Evolutionary conservation across 257 asterid genomes (phyloP).

Genomic region (Nicotiana tomentosiformis): DNA sequence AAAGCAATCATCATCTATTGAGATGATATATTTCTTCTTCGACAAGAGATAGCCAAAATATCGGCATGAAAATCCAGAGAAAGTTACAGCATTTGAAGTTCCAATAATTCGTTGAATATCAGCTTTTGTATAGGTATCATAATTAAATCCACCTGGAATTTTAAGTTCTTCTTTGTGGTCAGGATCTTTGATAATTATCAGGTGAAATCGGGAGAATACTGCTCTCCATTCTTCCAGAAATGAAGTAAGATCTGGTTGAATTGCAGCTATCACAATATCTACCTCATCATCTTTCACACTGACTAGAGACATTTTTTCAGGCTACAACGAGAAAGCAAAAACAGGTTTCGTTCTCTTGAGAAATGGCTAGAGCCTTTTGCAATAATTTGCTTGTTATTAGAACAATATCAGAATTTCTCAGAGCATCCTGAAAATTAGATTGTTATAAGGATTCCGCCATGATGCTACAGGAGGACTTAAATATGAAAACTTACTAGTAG

Average conservation of each 20-base stretch:
- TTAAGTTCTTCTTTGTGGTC: conserved; percentile 64
- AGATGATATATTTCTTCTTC: conserved; percentile 55
- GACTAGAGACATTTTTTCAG: conserved; percentile 22
- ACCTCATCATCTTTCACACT: conserved; percentile 29
- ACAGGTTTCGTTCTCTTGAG: neutral
- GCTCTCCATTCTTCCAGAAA: conserved; percentile 90
- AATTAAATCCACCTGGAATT: conserved; percentile 60
- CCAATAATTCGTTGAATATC: conserved; percentile 64
- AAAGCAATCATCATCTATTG: conserved; percentile 78
- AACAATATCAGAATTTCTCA: conserved; percentile 47
- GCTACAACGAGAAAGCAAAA: neutral
- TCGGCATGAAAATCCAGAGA: conserved; percentile 84
- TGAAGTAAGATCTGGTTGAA: conserved; percentile 61
- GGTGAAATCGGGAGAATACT: conserved; percentile 68
- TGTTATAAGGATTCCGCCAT: conserved; percentile 14
- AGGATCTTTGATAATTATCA: conserved; percentile 79
- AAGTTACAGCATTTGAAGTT: conserved; percentile 33
- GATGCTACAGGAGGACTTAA: neutral
- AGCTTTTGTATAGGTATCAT: conserved; percentile 47
- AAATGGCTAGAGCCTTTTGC: neutral
- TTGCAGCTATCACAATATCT: conserved; percentile 45
- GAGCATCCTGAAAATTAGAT: conserved; percentile 57
- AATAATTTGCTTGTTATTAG: neutral
- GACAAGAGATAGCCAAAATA: conserved; percentile 88
- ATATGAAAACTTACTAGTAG: conserved; percentile 32